These are phyloP conservation scores for Scedosporium minutisporum DNA, from an alignment of 2,329 filamentous ascomycete species.

Conservation along the genomic window DNA sequence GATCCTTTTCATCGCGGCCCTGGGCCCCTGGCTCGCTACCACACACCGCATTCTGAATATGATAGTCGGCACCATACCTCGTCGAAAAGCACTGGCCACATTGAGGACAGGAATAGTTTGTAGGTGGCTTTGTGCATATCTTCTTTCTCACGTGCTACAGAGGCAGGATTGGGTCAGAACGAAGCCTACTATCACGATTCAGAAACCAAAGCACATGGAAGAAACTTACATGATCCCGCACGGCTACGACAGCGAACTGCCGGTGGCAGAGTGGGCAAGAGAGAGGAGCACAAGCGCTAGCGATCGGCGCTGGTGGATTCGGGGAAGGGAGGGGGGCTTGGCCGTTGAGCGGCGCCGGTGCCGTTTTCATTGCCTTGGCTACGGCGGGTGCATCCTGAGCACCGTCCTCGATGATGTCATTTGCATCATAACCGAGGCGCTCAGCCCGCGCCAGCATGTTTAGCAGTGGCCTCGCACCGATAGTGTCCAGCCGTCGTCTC, in stretches of 20 bases:
- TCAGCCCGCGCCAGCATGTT: slow-evolving; percentile 48
- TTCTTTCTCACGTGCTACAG: slow-evolving; percentile 25
- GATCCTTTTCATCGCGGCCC: no score
- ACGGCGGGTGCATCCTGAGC: background rate
- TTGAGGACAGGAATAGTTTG: slow-evolving; percentile 29
- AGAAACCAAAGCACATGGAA: background rate
- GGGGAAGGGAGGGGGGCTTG: background rate
- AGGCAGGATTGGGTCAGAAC: background rate
- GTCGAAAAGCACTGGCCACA: slow-evolving; percentile 36
- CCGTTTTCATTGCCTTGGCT: background rate
- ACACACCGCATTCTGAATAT: slow-evolving; percentile 34
- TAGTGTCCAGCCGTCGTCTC: slow-evolving; percentile 41
- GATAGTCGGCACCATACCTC: slow-evolving; percentile 32
- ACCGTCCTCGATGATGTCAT: slow-evolving; percentile 36
- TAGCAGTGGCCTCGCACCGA: slow-evolving; percentile 43
- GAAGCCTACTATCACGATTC: background rate
- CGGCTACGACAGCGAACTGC: slow-evolving; percentile 8
- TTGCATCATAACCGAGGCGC: slow-evolving; percentile 44
- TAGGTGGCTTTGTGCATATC: slow-evolving; percentile 18
- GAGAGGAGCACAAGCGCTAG: background rate
- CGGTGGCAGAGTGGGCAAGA: slow-evolving; percentile 12
- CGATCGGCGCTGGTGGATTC: background rate
- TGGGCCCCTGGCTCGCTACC: slow-evolving; percentile 19
- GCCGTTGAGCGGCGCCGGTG: background rate
- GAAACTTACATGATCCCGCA: slow-evolving; percentile 11